These are phyloP conservation scores for Setaria italica DNA, from an alignment of 202 grass and related monocot species.

Conservation along the genomic window DNA sequence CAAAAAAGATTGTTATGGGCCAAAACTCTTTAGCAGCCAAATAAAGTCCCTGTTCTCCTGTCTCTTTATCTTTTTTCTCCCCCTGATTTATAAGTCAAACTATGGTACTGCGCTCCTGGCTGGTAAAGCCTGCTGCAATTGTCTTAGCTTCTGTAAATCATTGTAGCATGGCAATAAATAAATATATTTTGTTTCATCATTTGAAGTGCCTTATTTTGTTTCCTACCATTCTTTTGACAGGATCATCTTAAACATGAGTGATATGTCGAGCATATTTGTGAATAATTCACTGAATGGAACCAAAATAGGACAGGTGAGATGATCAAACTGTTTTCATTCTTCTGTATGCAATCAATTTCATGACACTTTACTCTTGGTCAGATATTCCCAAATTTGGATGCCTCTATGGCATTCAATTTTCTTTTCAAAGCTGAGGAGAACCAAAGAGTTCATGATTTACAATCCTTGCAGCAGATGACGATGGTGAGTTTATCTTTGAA, in stretches of 20 bases:
- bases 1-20: neutral
- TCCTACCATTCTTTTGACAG: constrained; percentile 43
- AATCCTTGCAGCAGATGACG: constrained; percentile 63
- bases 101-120: neutral
- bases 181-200: constrained; percentile 12
- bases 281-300: constrained; percentile 59
- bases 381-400: constrained; percentile 72
- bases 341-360: constrained; percentile 37
- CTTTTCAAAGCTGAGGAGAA: constrained; percentile 71
- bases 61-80: too few species aligned
- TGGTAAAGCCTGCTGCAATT: constrained; percentile 3
- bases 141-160: neutral
- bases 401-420: constrained; percentile 75
- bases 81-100: neutral
- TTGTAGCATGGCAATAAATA: constrained; percentile 24
- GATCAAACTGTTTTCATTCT: constrained; percentile 33
- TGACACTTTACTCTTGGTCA: constrained; percentile 49
- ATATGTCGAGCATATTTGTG: constrained; percentile 53
- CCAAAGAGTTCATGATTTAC: constrained; percentile 55
- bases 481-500: constrained; percentile 59
- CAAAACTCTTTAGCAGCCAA: neutral
- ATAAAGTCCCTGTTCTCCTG: neutral
- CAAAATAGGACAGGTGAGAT: constrained; percentile 66
- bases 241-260: constrained; percentile 52
- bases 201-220: constrained; percentile 51